These are phyloP conservation scores for Pseudognaphalium luteoalbum DNA, from an alignment of 129 eudicot species.

Conservation along the genomic window DNA sequence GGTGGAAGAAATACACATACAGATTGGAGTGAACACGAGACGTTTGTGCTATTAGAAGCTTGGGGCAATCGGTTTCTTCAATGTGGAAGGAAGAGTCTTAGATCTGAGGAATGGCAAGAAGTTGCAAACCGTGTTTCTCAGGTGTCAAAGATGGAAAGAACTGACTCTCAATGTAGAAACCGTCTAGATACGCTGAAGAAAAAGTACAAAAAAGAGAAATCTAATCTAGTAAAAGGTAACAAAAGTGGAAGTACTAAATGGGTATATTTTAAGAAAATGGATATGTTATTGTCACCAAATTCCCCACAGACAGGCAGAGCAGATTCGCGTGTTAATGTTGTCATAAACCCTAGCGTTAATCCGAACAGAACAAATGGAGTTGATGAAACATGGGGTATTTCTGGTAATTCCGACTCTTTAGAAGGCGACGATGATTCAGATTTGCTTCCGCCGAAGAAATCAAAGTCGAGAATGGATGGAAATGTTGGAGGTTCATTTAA, in stretches of 20 bases:
- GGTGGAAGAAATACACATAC: constrained; percentile 68
- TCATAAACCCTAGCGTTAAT: constrained; percentile 44
- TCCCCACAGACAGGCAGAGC: constrained; percentile 42
- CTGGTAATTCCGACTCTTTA: constrained; percentile 50
- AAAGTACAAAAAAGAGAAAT: constrained; percentile 86
- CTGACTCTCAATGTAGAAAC: constrained; percentile 84
- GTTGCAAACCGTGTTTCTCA: constrained; percentile 77
- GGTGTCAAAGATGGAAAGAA: constrained; percentile 61
- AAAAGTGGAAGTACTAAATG: constrained; percentile 45
- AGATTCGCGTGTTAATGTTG: constrained; percentile 47
- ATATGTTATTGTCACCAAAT: constrained; percentile 53
- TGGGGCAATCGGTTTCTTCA: constrained; percentile 80
- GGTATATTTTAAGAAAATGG: constrained; percentile 82
- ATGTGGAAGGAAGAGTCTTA: constrained; percentile 77
- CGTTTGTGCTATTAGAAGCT: constrained; percentile 68
- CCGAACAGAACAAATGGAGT: constrained; percentile 49
- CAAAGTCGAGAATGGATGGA: constrained; percentile 21
- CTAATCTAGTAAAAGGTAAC: constrained; percentile 25
- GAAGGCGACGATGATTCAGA: constrained; percentile 58
- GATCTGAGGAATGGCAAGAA: constrained; percentile 88
- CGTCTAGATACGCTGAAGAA: constrained; percentile 85
- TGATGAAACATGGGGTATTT: constrained; percentile 60
- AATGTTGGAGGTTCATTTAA: constrained; percentile 43
- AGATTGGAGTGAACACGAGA: constrained; percentile 86
- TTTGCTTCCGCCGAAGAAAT: constrained; percentile 49